Conservation (phyloP, 805 yeast genomes). For the Metschnikowia lochheadii region DNA sequence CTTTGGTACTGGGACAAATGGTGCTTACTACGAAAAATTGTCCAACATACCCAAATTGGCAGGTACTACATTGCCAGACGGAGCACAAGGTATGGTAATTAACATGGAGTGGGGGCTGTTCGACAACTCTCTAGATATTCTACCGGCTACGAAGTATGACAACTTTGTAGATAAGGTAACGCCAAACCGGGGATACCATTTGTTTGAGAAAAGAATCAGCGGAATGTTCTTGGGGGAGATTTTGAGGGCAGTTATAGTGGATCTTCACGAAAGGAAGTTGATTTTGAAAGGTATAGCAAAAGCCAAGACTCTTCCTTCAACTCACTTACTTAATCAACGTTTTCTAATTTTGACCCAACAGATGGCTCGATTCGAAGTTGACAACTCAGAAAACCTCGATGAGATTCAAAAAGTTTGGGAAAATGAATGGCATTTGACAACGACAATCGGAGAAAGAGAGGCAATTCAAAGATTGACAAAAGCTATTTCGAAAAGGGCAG, state of each 20-base stretch:
- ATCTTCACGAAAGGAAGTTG: constrained; percentile 55
- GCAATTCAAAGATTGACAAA: constrained; percentile 71
- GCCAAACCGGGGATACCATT: constrained; percentile 80
- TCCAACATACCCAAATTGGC: constrained; percentile 71
- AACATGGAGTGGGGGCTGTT: constrained; percentile 99
- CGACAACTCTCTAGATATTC: constrained; percentile 70
- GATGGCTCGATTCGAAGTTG: constrained; percentile 82
- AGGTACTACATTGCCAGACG: constrained; percentile 25
- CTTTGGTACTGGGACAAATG: constrained; percentile 97
- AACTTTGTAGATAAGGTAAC: constrained; percentile 63
- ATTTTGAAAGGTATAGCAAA: constrained; percentile 53
- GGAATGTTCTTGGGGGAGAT: constrained; percentile 95
- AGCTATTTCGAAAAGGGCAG: constrained; percentile 86
- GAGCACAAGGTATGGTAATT: constrained; percentile 63
- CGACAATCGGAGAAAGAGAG: constrained; percentile 65
- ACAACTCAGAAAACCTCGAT: constrained; percentile 67
- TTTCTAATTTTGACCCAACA: constrained; percentile 80
- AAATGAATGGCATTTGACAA: constrained; percentile 64
- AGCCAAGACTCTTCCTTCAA: constrained; percentile 40
- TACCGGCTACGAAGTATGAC: constrained; percentile 82
- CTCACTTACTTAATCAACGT: constrained; percentile 67
- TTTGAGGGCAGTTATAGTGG: constrained; percentile 67
- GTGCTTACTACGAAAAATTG: constrained; percentile 82
- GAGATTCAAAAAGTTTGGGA: constrained; percentile 67
- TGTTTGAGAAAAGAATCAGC: constrained; percentile 87